Base-by-base conservation (phyloP, 208 protist genomes). In the Crithidia expoeki region DNA sequence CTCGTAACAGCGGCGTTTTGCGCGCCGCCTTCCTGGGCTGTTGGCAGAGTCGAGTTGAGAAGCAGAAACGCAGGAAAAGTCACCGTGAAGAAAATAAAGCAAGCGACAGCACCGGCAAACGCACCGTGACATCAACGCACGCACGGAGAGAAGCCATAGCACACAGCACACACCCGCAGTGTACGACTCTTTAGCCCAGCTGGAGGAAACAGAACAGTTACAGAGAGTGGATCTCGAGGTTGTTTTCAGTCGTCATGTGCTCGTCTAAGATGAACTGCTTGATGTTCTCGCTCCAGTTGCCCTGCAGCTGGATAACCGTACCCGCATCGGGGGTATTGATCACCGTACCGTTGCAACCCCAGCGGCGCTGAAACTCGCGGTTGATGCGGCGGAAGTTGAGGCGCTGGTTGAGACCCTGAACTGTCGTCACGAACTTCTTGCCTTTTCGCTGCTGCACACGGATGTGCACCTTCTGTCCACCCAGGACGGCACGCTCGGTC, bases 381-480 rank as follows among this genome's bases (percentile, higher is more conserved):
- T 85, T 93, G 67, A 99, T 89, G 68, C 91, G 97, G 53, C 94
- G 88, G 42, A 98, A 94, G 77, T 98, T 95, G n/a, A 98, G 74
- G 23, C 90, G 79, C 53, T 72, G 74, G 75, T 95, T 81, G n/a
- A 99, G 84, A 4, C 96, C 96, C 68, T 98, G 94, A 32, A 99
- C 87, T 0, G 96, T 98, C 1, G 98, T 99, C 47, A 99, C 83
- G 46, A 82, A 93, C 79, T 99, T 99, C 50, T 96, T 92, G 19
- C 97, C 97, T 63, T 86, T 98, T 62, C 98, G 86, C 90, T 99
- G 94, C 82, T 99, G 97, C 38, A 98, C 96, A 79, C 98, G 93
- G 72, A 99, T 98, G 83, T 99, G 96, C 14, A 98, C 87, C 64
- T 97, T 92, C 52, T 94, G 84, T 17, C 70, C 84, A 2, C 62